Conservation (phyloP, 208 protist species). For the Crithidia thermophila region DNA sequence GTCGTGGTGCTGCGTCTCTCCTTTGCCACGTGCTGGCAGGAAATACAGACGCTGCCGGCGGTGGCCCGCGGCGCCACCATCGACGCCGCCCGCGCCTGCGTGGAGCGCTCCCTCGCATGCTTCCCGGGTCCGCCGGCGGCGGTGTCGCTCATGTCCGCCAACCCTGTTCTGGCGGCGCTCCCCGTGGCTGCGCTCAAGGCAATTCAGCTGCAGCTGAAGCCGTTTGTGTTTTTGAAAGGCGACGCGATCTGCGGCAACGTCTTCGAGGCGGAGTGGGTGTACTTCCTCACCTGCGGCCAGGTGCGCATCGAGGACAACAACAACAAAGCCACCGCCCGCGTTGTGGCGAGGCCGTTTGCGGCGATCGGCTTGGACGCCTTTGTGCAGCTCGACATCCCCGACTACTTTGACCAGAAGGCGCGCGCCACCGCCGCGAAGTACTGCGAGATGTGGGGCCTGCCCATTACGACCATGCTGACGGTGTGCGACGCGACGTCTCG, state of each 20-base stretch:
- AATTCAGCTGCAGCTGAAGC: constrained; percentile 49
- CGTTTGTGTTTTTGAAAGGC: constrained; percentile 40
- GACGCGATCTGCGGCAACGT: constrained; percentile 68
- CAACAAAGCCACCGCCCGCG: not conserved
- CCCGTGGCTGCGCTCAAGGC: constrained; percentile 30
- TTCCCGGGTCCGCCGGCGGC: constrained; percentile 36
- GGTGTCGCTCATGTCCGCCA: constrained; percentile 37
- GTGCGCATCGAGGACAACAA: constrained; percentile 34
- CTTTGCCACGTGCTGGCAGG: constrained; percentile 22
- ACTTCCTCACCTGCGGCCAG: constrained; percentile 56
- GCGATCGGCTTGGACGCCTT: constrained; percentile 60
- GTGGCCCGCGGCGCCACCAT: constrained; percentile 25
- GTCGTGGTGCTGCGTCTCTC: constrained; percentile 51
- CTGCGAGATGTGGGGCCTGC: constrained; percentile 64
- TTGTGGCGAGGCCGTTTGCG: not conserved
- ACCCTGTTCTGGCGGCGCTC: constrained; percentile 49
- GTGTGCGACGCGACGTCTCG: constrained; percentile 36
- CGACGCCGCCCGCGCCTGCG: constrained; percentile 34
- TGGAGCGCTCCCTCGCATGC: constrained; percentile 23
- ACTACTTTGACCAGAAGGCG: constrained; percentile 31
- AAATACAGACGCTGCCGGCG: constrained; percentile 31
- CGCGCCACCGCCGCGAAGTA: constrained; percentile 38
- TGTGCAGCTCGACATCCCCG: constrained; percentile 38
- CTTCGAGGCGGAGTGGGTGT: constrained; percentile 57
- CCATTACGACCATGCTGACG: constrained; percentile 23